Evolutionary conservation across 768 basidiomycete genomes (phyloP).

Genomic region (Trametes maxima): DNA sequence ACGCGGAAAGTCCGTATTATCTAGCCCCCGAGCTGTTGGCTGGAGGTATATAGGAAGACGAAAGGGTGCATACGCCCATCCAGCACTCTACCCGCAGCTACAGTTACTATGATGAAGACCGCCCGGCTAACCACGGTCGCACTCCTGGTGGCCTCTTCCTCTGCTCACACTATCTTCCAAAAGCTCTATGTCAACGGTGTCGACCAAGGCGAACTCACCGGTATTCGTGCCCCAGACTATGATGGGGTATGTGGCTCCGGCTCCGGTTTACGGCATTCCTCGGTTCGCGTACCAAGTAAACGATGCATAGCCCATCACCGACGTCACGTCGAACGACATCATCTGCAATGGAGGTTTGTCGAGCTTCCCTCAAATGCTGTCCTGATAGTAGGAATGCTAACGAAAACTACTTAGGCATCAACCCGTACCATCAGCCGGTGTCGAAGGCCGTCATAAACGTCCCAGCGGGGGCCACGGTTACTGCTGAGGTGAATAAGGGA

Average conservation of each 20-base stretch:
- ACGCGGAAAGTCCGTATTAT: too few relatives aligned
- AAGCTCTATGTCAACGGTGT: conserved; percentile 56
- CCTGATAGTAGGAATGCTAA: too few relatives aligned
- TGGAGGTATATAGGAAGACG: too few relatives aligned
- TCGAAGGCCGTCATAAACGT: conserved; percentile 49
- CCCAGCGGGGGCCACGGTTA: conserved; percentile 55
- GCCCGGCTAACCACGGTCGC: neutral
- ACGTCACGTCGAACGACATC: conserved; percentile 54
- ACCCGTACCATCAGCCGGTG: conserved; percentile 51
- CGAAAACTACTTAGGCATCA: conserved; percentile 37
- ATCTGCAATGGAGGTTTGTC: conserved; percentile 56
- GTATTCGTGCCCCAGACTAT: conserved; percentile 49
- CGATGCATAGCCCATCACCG: conserved; percentile 49
- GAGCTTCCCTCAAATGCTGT: too few relatives aligned
- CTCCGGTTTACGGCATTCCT: neutral
- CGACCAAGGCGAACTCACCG: conserved; percentile 46
- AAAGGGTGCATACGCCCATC: too few relatives aligned
- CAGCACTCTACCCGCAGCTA: too few relatives aligned
- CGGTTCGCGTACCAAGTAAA: neutral
- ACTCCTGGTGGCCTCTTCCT: conserved; percentile 31
- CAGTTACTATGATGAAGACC: neutral
- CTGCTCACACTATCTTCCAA: conserved; percentile 58
- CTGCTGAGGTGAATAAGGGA: conserved; percentile 48
- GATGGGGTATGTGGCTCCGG: conserved; percentile 45
- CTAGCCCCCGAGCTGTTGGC: too few relatives aligned